Base-by-base conservation (phyloP, 768 basidiomycete genomes). In the Amanita inopinata region DNA sequence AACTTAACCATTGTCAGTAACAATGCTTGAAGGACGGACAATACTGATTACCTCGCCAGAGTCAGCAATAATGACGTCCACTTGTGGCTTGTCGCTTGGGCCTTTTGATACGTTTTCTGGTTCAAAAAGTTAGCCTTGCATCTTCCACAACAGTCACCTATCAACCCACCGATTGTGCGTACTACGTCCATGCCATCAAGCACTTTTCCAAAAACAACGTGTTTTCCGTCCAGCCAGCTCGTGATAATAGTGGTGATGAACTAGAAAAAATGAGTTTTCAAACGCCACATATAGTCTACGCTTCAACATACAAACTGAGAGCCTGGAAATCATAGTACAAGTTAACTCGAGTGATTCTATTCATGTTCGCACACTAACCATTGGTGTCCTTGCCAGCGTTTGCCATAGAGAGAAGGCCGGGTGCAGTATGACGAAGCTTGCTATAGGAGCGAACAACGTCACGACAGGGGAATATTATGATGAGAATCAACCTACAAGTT, bases 371-470 rank as follows among this genome's bases (percentile, higher is more conserved):
- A 3, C 18, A 49, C 65, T 45, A 56, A 85, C 87, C 93, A 54
- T 97, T 97, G 24, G 93, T 96, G 60, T 93, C 85, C 61, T 80
- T 83, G 56, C 82, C 83, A 43, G 90, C 79, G 55, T 96, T 97
- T 37, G 93, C 93, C 93, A 97, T 96, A 2, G 90, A 92, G 46
- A 94, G 75, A 44, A 74, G 71, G 49, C 93, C 93, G 38, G 87
- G 77, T 27, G 78, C 80, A 53, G 86, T 85, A 71, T 99, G 94
- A 61, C 79, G 81, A 61, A 98, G 85, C 75, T 97, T 96, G 74
- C 92, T 96, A 53, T 35, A 20, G 36, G 2, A 46, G 19, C 32
- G 23, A 43, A 38, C 15, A 47, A 24, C 6, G 40, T 49, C 23
- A 48, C 38, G 34, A 49, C 28, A 8, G n/a, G 37, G 10, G 7